These are phyloP conservation scores for Leccinum longicurvipes DNA, from an alignment of 768 basidiomycete species.

Conservation along the genomic window DNA sequence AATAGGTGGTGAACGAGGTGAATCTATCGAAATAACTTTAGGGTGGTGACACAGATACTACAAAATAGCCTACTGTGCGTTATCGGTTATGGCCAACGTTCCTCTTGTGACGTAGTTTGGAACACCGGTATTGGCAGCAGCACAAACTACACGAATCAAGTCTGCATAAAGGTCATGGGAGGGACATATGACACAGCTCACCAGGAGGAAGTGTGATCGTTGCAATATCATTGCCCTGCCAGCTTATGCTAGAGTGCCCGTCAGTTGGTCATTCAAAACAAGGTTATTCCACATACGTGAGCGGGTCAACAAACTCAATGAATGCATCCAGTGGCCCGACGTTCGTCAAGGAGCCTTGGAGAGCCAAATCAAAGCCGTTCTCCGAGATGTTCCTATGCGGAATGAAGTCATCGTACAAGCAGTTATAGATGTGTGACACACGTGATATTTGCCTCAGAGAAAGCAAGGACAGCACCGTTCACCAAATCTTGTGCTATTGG, in stretches of 20 bases:
- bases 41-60: neutral
- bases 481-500: constrained; percentile 66
- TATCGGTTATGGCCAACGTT: constrained; percentile 53
- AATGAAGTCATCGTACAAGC: constrained; percentile 49
- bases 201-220: constrained; percentile 59
- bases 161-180: neutral
- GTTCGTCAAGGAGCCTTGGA: constrained; percentile 59
- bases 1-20: constrained; percentile 60
- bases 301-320: constrained; percentile 62
- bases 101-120: constrained; percentile 57
- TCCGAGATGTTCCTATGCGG: constrained; percentile 51
- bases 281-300: constrained; percentile 41
- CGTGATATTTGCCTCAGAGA: constrained; percentile 59
- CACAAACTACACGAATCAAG: constrained; percentile 47
- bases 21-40: constrained; percentile 39
- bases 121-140: constrained; percentile 62
- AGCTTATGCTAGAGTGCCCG: constrained; percentile 45
- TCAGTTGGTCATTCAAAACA: neutral
- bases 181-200: constrained; percentile 21
- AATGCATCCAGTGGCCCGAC: constrained; percentile 66
- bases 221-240: constrained; percentile 63
- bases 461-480: constrained; percentile 49
- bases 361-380: constrained; percentile 58
- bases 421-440: constrained; percentile 19
- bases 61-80: constrained; percentile 38